A percentile compares a stretch with the other conserved stretches of the same genome.
Conservation (phyloP, 106 monocot species). For the Apostasia shenzhenica region DNA sequence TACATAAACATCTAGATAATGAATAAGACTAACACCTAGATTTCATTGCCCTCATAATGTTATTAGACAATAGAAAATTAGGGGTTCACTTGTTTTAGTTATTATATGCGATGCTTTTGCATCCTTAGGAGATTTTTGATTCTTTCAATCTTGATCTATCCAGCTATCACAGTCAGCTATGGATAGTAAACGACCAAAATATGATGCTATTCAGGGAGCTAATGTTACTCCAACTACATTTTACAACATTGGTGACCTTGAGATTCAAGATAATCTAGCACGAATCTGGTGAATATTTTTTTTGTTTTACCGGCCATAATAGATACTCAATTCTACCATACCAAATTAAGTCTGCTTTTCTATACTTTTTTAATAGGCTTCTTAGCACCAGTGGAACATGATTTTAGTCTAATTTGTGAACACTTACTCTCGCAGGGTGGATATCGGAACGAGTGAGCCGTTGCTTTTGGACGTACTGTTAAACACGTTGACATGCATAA, state of each 20-base stretch:
- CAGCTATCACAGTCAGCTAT: constrained; percentile 80
- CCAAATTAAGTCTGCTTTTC: neutral
- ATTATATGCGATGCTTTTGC: neutral
- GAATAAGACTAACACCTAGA: no score
- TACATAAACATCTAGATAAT: no score
- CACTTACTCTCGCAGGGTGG: constrained; percentile 51
- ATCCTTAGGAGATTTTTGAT: neutral
- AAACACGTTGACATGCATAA: constrained; percentile 68
- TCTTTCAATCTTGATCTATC: neutral
- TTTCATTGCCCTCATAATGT: no score
- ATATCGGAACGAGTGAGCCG: constrained; percentile 84
- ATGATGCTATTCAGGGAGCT: constrained; percentile 91
- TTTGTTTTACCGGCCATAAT: neutral
- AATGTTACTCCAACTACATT: constrained; percentile 84
- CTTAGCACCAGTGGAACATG: neutral
- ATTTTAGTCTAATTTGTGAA: neutral
- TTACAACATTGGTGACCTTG: constrained; percentile 92
- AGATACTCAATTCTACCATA: no score
- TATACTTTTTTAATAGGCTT: neutral
- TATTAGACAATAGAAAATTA: no score
- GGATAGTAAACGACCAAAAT: constrained; percentile 72
- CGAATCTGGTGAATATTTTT: constrained; percentile 60
- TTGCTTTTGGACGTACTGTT: constrained; percentile 77
- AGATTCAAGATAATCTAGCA: constrained; percentile 90
- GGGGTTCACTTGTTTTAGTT: no score